phyloP scores from a whole-genome alignment of 805 yeast genomes.

The Yamadazyma akitaensis region DNA sequence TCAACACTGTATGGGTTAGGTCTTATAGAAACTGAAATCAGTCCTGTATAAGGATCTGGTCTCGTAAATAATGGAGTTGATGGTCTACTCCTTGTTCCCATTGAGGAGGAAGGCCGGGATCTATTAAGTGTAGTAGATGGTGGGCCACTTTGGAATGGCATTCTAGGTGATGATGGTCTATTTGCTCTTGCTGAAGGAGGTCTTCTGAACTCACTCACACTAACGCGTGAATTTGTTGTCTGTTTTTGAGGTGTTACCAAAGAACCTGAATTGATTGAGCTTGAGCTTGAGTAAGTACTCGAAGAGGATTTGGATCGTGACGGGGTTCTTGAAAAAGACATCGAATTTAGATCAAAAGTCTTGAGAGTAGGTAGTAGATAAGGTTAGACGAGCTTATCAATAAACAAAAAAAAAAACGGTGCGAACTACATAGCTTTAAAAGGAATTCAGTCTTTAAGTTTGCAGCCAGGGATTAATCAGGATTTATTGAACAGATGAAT shows the following conservation, averaged over 20 bases:
- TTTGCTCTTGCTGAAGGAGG: slow-evolving; percentile 29
- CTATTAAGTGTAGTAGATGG: not conserved
- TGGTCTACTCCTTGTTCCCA: slow-evolving; percentile 30
- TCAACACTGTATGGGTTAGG: slow-evolving; percentile 59
- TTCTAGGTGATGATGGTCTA: slow-evolving; percentile 7
- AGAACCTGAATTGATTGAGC: slow-evolving; percentile 8
- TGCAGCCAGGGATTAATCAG: not conserved
- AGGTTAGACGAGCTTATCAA: slow-evolving; percentile 8
- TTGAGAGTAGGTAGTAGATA: not conserved
- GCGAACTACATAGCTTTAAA: not conserved
- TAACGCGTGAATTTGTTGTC: slow-evolving; percentile 15
- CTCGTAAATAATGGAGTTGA: slow-evolving; percentile 31
- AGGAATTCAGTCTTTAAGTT: not conserved
- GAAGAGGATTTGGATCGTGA: slow-evolving; percentile 26
- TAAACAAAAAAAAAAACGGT: slow-evolving; percentile 1
- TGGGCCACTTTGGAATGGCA: slow-evolving; percentile 1
- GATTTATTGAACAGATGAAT: too few species aligned
- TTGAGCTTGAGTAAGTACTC: slow-evolving; percentile 10
- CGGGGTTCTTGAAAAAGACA: slow-evolving; percentile 22
- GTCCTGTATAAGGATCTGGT: slow-evolving; percentile 56
- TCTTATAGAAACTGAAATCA: slow-evolving; percentile 72
- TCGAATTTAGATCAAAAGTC: not conserved
- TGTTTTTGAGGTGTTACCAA: slow-evolving; percentile 15
- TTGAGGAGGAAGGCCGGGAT: slow-evolving; percentile 6
- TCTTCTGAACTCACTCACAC: slow-evolving; percentile 16